Base-by-base conservation (phyloP, 2,329 filamentous ascomycete genomes). In the Fusarium heterosporum region DNA sequence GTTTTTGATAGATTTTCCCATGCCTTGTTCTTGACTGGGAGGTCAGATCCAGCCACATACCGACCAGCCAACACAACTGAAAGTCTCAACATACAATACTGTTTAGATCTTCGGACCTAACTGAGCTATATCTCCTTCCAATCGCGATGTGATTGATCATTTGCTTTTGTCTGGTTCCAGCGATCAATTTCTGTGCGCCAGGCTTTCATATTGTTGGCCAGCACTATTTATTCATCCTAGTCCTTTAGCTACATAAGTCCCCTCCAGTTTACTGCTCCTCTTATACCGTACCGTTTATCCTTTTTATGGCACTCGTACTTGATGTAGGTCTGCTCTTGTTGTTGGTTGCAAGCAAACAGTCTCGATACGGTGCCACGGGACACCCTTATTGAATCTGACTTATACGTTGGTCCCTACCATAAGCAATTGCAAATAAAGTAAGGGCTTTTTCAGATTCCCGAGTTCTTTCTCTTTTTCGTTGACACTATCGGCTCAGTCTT, bases 41-140 rank as follows among this genome's bases (percentile, higher is more conserved):
- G 68, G 50, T 55, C 52, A 72, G 63, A 72, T 64, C 52, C 63
- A 68, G 70, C 70, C 68, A 71, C 68, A 68, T 66, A 57, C 66
- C 57, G 48, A 17, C 41, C 52, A 61, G 39, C 57, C 56, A 68
- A 66, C 63, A 52, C 36, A 54, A 52, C 40, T 58, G 25, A 30
- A 17, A 34, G 45, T 46, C 22, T 49, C 43, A 53, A 41, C 53
- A 50, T 52, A 25, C 39, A 43, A 25, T 46, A 61, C 64, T 63
- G 46, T 59, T 58, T 51, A 62, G 42, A 60, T 38, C 50, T 71
- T 61, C 30, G 38, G 53, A 62, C 68, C 51, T 43, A 66, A 55
- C 47, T 43, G 38, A 43, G 13, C 49, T 43, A 11, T 17, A 29
- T 29, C 14, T 55, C 39, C 55, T 69, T 40, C 56, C 55, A 59